phyloP scores from a whole-genome alignment of 2,329 filamentous ascomycete species.

The Arthrinium phaeospermum region DNA sequence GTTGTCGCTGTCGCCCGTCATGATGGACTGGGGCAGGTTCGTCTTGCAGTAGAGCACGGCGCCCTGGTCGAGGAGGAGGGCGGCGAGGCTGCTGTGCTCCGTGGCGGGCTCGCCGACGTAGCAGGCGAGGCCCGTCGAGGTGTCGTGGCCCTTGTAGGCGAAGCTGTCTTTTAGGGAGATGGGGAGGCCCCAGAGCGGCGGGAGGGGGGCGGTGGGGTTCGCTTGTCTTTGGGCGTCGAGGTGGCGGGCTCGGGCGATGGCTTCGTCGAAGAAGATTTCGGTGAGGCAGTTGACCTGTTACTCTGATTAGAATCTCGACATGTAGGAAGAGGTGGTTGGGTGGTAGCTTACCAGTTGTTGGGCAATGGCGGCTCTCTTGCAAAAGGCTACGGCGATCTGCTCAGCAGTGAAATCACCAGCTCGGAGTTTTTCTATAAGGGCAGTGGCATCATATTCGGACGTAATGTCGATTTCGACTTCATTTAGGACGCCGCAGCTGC shows the following conservation, averaged over 20 bases:
- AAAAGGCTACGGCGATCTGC: neutral
- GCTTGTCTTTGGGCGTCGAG: conserved; percentile 27
- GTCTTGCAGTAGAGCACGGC: conserved; percentile 60
- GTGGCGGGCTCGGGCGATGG: conserved; percentile 29
- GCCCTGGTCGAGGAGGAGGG: conserved; percentile 54
- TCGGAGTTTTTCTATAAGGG: neutral
- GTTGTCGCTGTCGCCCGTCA: conserved; percentile 58
- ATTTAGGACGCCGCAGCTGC: neutral
- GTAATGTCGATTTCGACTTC: neutral
- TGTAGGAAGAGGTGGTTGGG: accelerated
- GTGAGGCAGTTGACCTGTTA: conserved; percentile 30
- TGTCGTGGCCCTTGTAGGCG: conserved; percentile 57
- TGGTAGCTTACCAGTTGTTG: neutral
- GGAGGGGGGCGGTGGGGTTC: conserved; percentile 23
- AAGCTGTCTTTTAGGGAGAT: conserved; percentile 64
- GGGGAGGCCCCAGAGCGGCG: conserved; percentile 35
- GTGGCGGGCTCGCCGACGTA: conserved; percentile 58
- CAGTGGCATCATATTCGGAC: neutral
- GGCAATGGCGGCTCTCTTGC: neutral
- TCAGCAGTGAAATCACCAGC: neutral
- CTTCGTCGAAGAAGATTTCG: conserved; percentile 34
- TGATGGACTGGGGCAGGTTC: conserved; percentile 42
- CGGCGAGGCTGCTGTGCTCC: conserved; percentile 55
- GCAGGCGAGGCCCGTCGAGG: conserved; percentile 53
- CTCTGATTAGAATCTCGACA: accelerated